A percentile compares a stretch with the other conserved stretches of the same genome.
phyloP scores from a whole-genome alignment of 257 asterid genomes.

The Penstemon newberryi region DNA sequence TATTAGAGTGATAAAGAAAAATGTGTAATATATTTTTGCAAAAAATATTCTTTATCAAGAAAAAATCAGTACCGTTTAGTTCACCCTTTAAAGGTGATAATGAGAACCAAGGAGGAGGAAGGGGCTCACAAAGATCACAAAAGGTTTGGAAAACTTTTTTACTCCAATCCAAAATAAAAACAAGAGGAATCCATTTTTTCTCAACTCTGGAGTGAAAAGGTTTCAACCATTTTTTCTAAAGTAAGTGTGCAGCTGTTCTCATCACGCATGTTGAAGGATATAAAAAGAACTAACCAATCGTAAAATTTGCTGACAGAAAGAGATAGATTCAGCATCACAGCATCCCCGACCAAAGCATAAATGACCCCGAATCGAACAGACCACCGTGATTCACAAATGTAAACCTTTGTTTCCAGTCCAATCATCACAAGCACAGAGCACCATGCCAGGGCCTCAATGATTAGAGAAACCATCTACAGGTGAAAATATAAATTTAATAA shows the following conservation, averaged over 20 bases:
- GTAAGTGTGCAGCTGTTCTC: background rate
- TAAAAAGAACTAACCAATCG: constrained; percentile 55
- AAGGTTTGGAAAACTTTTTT: background rate
- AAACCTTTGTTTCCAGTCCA: constrained; percentile 67
- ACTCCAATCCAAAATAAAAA: background rate
- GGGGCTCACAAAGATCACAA: background rate
- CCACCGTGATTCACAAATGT: constrained; percentile 85
- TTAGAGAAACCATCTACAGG: constrained; percentile 54
- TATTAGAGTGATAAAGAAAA: background rate
- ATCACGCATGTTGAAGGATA: constrained; percentile 8
- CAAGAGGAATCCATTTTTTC: background rate
- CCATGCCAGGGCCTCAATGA: constrained; percentile 83
- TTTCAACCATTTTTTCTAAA: background rate
- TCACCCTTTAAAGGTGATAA: background rate
- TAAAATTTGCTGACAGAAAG: constrained; percentile 60
- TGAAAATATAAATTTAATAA: constrained; percentile 22
- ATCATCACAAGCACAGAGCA: constrained; percentile 74
- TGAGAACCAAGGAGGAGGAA: background rate
- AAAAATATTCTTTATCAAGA: background rate
- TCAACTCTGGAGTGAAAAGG: background rate
- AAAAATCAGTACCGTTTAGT: background rate
- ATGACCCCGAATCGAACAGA: constrained; percentile 76
- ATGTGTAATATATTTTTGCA: background rate
- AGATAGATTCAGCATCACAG: constrained; percentile 71
- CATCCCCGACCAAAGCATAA: constrained; percentile 79